Evolutionary conservation across 1,284 basidiomycete species (phyloP).

Genomic region (Boletus calvinii): DNA sequence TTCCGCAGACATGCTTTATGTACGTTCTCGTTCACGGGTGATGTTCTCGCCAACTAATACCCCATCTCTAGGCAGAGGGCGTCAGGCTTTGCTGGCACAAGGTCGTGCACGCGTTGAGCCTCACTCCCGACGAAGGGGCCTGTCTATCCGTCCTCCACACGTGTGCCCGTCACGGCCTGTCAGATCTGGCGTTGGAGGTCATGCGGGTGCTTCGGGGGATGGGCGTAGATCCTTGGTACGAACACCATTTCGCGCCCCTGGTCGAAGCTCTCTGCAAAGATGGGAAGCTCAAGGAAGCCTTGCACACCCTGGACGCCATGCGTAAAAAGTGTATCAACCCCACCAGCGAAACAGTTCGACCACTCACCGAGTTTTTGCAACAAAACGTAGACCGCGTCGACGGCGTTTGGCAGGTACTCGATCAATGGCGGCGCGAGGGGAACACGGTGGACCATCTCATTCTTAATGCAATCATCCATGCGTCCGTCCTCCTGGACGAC

Average conservation of each 20-base stretch:
- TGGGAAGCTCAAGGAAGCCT: slow-evolving; percentile 55
- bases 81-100: slow-evolving; percentile 63
- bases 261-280: slow-evolving; percentile 61
- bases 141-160: slow-evolving; percentile 68
- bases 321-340: slow-evolving; percentile 48
- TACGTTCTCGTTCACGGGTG: slow-evolving; percentile 37
- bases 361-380: slow-evolving; percentile 53
- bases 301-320: slow-evolving; percentile 57
- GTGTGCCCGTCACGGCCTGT: slow-evolving; percentile 67
- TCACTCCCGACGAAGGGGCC: slow-evolving; percentile 73
- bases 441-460: slow-evolving; percentile 54
- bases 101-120: slow-evolving; percentile 48
- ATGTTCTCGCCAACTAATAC: slow-evolving; percentile 5
- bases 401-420: slow-evolving; percentile 61
- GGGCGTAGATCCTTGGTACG: slow-evolving; percentile 49
- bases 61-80: slow-evolving; percentile 56
- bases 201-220: slow-evolving; percentile 52
- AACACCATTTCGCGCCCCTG: slow-evolving; percentile 70
- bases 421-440: slow-evolving; percentile 55
- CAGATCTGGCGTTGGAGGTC: slow-evolving; percentile 66
- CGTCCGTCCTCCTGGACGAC: slow-evolving; percentile 61
- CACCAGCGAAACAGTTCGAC: slow-evolving; percentile 44
- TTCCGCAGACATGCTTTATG: slow-evolving; percentile 59
- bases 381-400: slow-evolving; percentile 58
- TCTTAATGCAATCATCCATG: slow-evolving; percentile 67